phyloP scores from a whole-genome alignment of 441 rosid genomes.

The Francoa sonchifolia region DNA sequence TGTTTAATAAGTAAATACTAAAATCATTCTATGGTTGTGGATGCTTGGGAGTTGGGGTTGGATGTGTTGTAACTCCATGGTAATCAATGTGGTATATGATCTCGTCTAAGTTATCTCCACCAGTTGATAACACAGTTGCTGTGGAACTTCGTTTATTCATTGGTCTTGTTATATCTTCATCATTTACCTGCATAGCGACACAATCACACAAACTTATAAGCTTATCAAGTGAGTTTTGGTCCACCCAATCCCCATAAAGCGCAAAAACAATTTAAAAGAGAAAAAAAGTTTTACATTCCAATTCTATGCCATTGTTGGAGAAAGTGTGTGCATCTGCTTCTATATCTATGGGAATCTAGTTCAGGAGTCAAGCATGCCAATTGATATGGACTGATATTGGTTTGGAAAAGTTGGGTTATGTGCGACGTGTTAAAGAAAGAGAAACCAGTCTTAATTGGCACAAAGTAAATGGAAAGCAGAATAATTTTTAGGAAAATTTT shows the following conservation, averaged over 20 bases:
- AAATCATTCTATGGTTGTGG: neutral
- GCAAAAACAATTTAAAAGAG: too few species aligned
- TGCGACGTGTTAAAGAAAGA: too few species aligned
- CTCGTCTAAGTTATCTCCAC: conserved; percentile 1
- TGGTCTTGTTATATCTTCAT: neutral
- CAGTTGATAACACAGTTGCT: neutral
- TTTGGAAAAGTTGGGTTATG: too few species aligned
- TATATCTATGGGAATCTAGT: too few species aligned
- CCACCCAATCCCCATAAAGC: neutral
- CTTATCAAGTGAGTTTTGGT: neutral
- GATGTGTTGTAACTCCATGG: conserved; percentile 12
- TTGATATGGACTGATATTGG: too few species aligned
- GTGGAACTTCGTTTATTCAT: neutral
- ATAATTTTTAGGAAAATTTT: too few species aligned
- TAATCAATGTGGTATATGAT: conserved; percentile 6
- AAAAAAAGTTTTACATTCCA: too few species aligned
- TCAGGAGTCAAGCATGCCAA: too few species aligned
- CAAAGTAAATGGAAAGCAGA: too few species aligned
- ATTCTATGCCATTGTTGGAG: too few species aligned
- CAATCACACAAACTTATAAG: neutral
- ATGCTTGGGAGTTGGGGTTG: conserved; percentile 12
- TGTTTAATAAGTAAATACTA: neutral
- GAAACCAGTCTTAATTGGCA: too few species aligned
- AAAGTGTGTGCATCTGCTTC: too few species aligned
- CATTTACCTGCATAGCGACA: conserved; percentile 1